These are phyloP conservation scores for Chondrostereum purpureum DNA, from an alignment of 1,284 basidiomycete species.

Conservation along the genomic window DNA sequence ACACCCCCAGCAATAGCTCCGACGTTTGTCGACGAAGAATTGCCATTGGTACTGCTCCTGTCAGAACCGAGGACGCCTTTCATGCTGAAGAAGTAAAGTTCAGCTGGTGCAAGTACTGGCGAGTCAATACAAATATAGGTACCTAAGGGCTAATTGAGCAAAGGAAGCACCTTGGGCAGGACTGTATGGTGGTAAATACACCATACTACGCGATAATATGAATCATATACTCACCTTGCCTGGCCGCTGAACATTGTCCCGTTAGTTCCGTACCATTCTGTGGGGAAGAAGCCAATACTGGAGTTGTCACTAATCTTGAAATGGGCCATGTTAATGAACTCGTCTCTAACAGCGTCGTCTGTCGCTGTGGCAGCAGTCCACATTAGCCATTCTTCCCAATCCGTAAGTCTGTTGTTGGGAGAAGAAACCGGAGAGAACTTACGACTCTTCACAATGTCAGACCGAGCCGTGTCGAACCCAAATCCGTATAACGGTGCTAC, in stretches of 20 bases:
- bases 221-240: background rate
- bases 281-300: constrained; percentile 2
- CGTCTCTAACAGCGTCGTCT: background rate
- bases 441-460: background rate
- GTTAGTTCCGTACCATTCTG: background rate
- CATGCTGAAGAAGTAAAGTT: background rate
- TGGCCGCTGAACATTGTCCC: background rate
- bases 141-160: background rate
- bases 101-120: background rate
- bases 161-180: constrained; percentile 1
- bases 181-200: background rate
- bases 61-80: background rate
- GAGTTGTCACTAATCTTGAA: constrained; percentile 1
- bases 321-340: constrained; percentile 2
- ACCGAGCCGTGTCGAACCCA: background rate
- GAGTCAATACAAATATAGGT: background rate
- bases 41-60: background rate
- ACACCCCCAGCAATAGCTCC: background rate
- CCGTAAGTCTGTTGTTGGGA: background rate
- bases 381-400: constrained; percentile 6
- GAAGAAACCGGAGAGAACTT: background rate
- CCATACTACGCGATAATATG: no score
- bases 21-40: background rate
- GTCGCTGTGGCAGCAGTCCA: constrained; percentile 1
- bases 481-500: background rate